These are phyloP conservation scores for Mycosphaerella arachidis DNA, from an alignment of 2,329 filamentous ascomycete species.

Conservation along the genomic window DNA sequence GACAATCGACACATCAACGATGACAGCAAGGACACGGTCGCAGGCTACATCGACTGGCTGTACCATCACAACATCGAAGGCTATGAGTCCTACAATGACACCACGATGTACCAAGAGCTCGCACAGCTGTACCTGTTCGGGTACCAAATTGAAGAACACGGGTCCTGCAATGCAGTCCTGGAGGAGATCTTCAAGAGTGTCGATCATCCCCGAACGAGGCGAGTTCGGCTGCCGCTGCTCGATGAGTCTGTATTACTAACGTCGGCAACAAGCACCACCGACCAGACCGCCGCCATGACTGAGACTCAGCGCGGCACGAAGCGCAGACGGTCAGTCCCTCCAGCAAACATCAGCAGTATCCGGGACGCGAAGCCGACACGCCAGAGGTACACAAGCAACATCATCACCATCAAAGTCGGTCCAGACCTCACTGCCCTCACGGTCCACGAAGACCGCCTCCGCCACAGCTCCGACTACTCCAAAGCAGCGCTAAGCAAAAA, in stretches of 20 bases:
- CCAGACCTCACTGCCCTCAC: background rate
- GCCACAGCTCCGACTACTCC: constrained; percentile 2
- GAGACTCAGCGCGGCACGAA: background rate
- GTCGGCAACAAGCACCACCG: background rate
- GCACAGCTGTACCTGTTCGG: background rate
- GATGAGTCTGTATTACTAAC: background rate
- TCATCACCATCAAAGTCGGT: background rate
- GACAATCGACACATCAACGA: background rate
- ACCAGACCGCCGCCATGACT: background rate
- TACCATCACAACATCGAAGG: background rate
- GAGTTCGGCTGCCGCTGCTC: background rate
- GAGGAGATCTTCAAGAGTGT: background rate
- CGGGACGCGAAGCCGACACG: background rate
- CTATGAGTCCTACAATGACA: background rate
- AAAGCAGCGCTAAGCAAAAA: constrained; percentile 6
- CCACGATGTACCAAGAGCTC: background rate
- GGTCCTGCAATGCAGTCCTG: background rate
- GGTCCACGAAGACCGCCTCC: background rate
- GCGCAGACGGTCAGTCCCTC: background rate
- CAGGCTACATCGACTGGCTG: background rate
- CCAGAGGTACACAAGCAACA: background rate
- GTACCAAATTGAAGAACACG: background rate
- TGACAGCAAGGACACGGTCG: background rate
- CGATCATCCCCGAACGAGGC: background rate
- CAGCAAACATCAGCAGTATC: no score